Base-by-base conservation (phyloP, 2,329 filamentous ascomycete genomes). In the Bipolaris oryzae region DNA sequence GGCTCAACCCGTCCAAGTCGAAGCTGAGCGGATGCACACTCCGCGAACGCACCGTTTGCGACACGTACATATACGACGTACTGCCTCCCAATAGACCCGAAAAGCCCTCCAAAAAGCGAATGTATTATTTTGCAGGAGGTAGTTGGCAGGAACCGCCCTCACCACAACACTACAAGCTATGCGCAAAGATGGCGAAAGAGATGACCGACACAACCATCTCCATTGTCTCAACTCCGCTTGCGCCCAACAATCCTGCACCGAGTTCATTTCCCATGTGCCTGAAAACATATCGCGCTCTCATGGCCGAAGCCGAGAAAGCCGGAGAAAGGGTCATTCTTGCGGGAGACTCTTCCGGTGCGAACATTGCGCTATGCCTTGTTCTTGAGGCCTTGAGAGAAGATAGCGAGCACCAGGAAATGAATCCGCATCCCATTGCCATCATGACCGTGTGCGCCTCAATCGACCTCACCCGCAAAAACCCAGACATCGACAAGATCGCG, bases 61-160 rank as follows among this genome's bases (percentile, higher is more conserved):
- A 73, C 43, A 76, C 82, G 11, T 77, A 76, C 60, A 71, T 82
- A 18, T 84, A 83, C 69, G 80, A 82, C 47, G 57, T 82, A 5
- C 43, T 63, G 9, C 61, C 74, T 4, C 68, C 67, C 2, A 61
- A 57, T 1, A 45, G 55, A 15, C 10, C 50, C 0, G 39, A 48
- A 5, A 60, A 60, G 41, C 50, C 53, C 23, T 53, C 55, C 11
- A 67, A 53, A 20, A 76, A 73, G 58, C 69, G 75, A 4, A 72
- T 87, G 21, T 81, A 83, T 57, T 87, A 86, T 57, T 85, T 85
- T 59, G 77, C 78, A 0, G 85, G 84, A 1, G 84, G 84, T 6
- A 82, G 82, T 3, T 87, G 84, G 80, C 82, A 83, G 57, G 75
- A 75, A 60, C 81, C 81, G 0, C 80, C 85, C 0, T 78, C 76